Evolutionary conservation across 2,329 filamentous ascomycete species (phyloP).

Genomic region (Helotiales sp.): DNA sequence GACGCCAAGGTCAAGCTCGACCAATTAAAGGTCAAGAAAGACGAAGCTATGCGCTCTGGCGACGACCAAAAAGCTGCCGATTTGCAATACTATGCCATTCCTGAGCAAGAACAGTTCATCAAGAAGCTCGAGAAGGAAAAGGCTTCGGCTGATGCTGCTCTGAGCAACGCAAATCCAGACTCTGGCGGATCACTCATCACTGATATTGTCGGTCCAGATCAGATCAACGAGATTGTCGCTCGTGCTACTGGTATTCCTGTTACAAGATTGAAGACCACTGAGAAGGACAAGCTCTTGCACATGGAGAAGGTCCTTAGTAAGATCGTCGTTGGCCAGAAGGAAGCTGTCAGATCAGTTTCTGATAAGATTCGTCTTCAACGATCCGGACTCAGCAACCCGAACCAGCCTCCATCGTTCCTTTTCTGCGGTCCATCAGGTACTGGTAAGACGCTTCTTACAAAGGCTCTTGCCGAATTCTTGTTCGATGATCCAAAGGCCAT

Average conservation of each 20-base stretch:
- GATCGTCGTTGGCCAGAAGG: constrained; percentile 88
- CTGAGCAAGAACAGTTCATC: constrained; percentile 82
- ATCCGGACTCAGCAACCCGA: constrained; percentile 92
- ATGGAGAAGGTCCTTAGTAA: constrained; percentile 89
- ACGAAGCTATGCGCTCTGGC: constrained; percentile 85
- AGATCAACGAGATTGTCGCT: constrained; percentile 98
- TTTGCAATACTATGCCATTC: constrained; percentile 95
- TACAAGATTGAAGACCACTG: constrained; percentile 87
- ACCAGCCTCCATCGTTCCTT: constrained; percentile 95
- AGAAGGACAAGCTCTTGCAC: constrained; percentile 97
- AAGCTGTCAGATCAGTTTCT: constrained; percentile 89
- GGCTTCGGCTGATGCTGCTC: constrained; percentile 70
- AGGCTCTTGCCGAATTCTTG: constrained; percentile 94
- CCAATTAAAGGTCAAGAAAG: constrained; percentile 83
- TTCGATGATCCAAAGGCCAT: constrained; percentile 97
- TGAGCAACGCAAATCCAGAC: constrained; percentile 58
- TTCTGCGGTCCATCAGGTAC: constrained; percentile 99
- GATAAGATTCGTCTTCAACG: constrained; percentile 95
- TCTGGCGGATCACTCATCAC: constrained; percentile 75
- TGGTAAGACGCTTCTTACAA: constrained; percentile 95
- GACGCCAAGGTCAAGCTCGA: constrained; percentile 95
- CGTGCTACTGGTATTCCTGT: constrained; percentile 99
- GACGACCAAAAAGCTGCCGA: constrained; percentile 89
- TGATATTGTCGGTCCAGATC: constrained; percentile 91
- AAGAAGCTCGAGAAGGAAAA: constrained; percentile 79